Evolutionary conservation across 257 asterid genomes (phyloP), one percentile per base, ranked within the genome.

Genomic region (Salvia splendens): DNA sequence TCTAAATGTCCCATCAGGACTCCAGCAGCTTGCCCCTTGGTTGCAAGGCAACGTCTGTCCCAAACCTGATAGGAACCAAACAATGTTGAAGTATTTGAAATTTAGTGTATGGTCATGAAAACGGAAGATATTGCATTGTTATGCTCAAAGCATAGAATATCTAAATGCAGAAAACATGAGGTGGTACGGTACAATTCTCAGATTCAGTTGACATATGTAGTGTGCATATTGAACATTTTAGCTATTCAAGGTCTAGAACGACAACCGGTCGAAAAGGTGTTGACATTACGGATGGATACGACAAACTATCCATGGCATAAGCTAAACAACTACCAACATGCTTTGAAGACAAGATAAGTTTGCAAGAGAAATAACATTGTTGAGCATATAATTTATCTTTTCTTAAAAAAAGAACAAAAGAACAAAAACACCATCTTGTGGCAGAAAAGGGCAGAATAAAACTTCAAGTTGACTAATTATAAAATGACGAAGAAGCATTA

Each of bases 1-100:
- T 93, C 99, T 68, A 90, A 61, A 79, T 93, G 99, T 51, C 99
- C 96, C 74, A 86, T 85, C 61, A 93, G 82, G 51, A 90, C 90
- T 35, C 99, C 99, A 56, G 95, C 85, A 1, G 97, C 84, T 67
- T 81, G 74, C 33, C 81, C 89, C 67, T 61, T 84, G 9, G 76
- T 33, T 20, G 16, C 90, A 79, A 86, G 78, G 85, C 99, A 93
- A 47, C 96, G 92, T 63, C 99, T 84, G 73, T 93, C 97, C 97
- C 96, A 93, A 46, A 93, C 99, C 99, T 93, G 74, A 69, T 72
- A 35, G 9, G 20, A 75, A 52, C 30, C 41, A 63, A 32, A 17
- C 17, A 17, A 46, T 43, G 69, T 62, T 42, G 43, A 48, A 52
- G 15, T 20, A 41, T 38, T 30, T 36, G 7, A 48, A 9, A 35